Evolutionary conservation across 495 filamentous ascomycete species (phyloP).

Genomic region (Penicillium pancosmium): DNA sequence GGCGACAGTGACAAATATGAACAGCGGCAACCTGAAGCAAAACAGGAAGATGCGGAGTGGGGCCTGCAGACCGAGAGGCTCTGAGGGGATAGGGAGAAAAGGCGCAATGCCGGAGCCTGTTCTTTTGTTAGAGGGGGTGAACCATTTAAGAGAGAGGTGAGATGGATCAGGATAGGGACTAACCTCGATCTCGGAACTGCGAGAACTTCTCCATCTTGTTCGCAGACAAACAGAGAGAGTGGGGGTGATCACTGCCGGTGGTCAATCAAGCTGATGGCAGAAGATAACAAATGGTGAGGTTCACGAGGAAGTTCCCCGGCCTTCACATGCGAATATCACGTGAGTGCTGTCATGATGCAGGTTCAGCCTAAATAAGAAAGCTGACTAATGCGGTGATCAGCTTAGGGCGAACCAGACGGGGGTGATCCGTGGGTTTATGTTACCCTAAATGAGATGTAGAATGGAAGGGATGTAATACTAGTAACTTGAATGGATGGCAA

Average conservation of each 20-base stretch:
- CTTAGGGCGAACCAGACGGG: background rate
- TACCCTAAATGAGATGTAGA: too few relatives aligned
- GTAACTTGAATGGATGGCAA: too few relatives aligned
- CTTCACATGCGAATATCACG: constrained; percentile 1
- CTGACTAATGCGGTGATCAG: background rate
- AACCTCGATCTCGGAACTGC: constrained; percentile 92
- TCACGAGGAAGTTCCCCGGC: background rate
- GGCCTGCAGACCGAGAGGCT: constrained; percentile 60
- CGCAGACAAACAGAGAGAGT: background rate
- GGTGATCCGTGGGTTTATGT: too few relatives aligned
- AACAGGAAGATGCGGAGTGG: constrained; percentile 73
- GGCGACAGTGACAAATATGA: constrained; percentile 64
- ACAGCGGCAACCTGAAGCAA: constrained; percentile 74
- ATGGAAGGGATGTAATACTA: too few relatives aligned
- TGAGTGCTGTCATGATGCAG: constrained; percentile 1
- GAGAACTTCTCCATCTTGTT: constrained; percentile 91
- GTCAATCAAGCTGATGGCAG: background rate
- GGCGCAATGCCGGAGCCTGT: constrained; percentile 93
- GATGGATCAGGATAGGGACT: constrained; percentile 16
- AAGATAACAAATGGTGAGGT: background rate
- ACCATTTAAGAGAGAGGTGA: background rate
- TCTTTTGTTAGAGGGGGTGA: background rate
- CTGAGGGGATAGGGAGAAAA: constrained; percentile 78
- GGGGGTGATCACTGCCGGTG: too few relatives aligned
- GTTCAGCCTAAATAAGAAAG: background rate